Conservation (phyloP, 2,329 filamentous ascomycete genomes). For the Epichloe uncinata region DNA sequence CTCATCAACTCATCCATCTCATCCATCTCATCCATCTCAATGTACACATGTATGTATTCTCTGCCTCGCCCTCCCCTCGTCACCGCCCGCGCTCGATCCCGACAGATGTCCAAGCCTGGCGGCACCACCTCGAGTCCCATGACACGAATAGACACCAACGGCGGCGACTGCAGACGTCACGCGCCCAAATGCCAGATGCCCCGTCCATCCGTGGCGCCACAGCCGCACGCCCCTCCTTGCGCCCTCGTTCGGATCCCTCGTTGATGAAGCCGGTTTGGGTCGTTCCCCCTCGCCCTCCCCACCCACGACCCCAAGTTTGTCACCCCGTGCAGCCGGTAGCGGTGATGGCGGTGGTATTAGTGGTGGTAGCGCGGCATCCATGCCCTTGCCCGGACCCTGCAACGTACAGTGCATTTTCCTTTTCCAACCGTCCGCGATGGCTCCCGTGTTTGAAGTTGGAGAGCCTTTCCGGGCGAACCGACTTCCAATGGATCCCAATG, state of each 20-base stretch:
- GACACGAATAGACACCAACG: not conserved
- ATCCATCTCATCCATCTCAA: too few relatives aligned
- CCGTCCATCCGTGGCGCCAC: not conserved
- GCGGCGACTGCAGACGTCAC: not conserved
- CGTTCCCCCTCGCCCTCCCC: not conserved
- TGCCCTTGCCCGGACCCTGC: too few relatives aligned
- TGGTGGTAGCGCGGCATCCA: too few relatives aligned
- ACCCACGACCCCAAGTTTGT: not conserved
- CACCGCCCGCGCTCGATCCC: not conserved
- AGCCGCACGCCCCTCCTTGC: not conserved
- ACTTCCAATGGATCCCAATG: too few relatives aligned
- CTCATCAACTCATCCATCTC: too few relatives aligned
- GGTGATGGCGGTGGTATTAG: too few relatives aligned
- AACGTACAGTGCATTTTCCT: too few relatives aligned
- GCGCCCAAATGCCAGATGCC: not conserved
- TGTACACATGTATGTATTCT: too few relatives aligned
- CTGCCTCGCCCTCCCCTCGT: too few relatives aligned
- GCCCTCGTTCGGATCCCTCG: not conserved
- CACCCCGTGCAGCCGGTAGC: not conserved
- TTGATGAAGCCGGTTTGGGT: not conserved
- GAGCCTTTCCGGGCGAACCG: too few relatives aligned
- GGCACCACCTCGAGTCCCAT: not conserved
- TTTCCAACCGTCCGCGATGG: too few relatives aligned
- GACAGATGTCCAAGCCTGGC: not conserved
- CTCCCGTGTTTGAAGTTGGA: too few relatives aligned